phyloP scores from a whole-genome alignment of 768 basidiomycete genomes.

The Lentinus tigrinus region DNA sequence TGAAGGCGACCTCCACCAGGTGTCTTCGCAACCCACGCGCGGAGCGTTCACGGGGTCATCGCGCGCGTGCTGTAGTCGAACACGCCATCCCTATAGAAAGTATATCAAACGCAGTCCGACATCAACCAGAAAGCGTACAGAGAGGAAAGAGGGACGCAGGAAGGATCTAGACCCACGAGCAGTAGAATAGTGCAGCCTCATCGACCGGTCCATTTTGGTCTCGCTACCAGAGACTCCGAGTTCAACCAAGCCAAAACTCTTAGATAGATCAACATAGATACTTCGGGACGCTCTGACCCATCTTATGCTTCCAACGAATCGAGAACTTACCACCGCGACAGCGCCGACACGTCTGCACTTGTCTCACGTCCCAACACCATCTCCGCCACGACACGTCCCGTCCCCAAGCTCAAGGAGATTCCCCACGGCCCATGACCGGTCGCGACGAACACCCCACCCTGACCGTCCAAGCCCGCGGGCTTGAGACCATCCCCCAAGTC shows the following conservation, averaged over 20 bases:
- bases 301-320: neutral
- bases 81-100: constrained; percentile 14
- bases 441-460: constrained; percentile 30
- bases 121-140: neutral
- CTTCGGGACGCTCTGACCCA: neutral
- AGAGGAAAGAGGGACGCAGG: neutral
- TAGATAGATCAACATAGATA: neutral
- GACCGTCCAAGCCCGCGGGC: constrained; percentile 11
- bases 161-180: neutral
- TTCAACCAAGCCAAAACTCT: neutral
- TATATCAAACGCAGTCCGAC: neutral
- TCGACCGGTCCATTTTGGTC: neutral
- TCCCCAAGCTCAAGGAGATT: constrained; percentile 32
- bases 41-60: neutral
- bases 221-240: neutral
- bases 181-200: neutral
- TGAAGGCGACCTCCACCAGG: neutral
- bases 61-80: constrained; percentile 6
- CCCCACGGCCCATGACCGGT: constrained; percentile 42
- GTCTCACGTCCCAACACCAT: constrained; percentile 27
- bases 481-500: constrained; percentile 27
- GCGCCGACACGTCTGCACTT: constrained; percentile 27
- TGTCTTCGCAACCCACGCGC: neutral
- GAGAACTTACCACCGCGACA: constrained; percentile 26
- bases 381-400: constrained; percentile 31